Evolutionary conservation across 208 protist species (phyloP), one percentile per base, ranked within the genome.

Genomic region (Leishmania guyanensis): DNA sequence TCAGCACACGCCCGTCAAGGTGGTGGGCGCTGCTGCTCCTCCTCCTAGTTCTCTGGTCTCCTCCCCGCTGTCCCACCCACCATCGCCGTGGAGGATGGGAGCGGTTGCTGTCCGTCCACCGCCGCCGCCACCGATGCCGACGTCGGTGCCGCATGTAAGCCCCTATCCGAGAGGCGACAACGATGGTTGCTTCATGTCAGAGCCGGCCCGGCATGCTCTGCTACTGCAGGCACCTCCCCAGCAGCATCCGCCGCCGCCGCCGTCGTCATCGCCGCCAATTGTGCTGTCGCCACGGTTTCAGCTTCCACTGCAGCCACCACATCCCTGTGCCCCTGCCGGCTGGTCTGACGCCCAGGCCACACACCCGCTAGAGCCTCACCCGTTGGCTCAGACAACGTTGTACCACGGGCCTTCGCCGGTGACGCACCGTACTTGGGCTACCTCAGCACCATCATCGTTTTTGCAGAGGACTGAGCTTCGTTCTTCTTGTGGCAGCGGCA

Each of bases 1-100:
- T 22, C 60, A 46, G 10, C 81, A 71, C 76, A 70, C 64, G 78
- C 75, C 33, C 73, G 72, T 8, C 16, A 54, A 22, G 43, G 58
- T 66, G 26, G n/a, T 3, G 20, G 33, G 26, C 26, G 69, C 51
- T 54, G 46, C 16, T 9, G 33, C 36, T 9, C 17, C 36, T 9
- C 20, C 73, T 22, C 1, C 20, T 10, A 16, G 46, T 46, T 79
- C 62, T 51, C 1, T 48, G 48, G 46, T 9, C 62, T 79, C 75
- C 62, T 71, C 75, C 50, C 16, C 65, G 3, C 70, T 50, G 20
- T 78, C 58, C 58, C 4, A 70, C 46, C 58, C 75, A 5, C 26
- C 75, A 43, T 68, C 60, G 71, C 48, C 71, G 9, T 60, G 71
- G 71, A 10, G 48, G 33, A 16, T 48, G 17, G 71, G n/a, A n/a